A percentile compares a stretch with the other conserved stretches of the same genome.
These are phyloP conservation scores for Poronia punctata DNA, from an alignment of 495 filamentous ascomycete species.

Conservation along the genomic window DNA sequence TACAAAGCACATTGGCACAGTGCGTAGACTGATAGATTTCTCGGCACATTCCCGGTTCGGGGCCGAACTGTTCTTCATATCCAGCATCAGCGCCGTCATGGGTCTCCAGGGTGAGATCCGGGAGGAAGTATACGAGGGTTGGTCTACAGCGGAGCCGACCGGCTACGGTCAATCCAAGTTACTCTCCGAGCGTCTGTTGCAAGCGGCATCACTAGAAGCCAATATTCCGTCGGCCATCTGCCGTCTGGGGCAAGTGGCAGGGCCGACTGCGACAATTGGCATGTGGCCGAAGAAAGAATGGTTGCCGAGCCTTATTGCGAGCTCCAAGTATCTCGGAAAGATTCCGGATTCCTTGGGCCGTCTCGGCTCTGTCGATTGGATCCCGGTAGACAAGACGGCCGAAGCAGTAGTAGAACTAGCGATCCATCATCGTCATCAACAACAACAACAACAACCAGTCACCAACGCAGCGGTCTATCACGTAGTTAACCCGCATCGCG, in stretches of 20 bases:
- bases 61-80: conserved; percentile 34
- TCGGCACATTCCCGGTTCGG: conserved; percentile 16
- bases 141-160: conserved; percentile 10
- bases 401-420: conserved; percentile 24
- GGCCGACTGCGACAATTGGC: conserved; percentile 32
- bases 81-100: conserved; percentile 32
- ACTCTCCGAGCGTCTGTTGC: conserved; percentile 42
- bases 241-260: conserved; percentile 49
- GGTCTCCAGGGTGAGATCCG: no score
- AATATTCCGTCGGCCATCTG: conserved; percentile 33
- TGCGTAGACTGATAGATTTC: conserved; percentile 34
- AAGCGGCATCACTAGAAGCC: conserved; percentile 23
- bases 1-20: conserved; percentile 27
- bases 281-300: conserved; percentile 51
- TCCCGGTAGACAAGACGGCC: conserved; percentile 37
- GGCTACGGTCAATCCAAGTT: conserved; percentile 52
- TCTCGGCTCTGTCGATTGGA: conserved; percentile 43
- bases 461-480: no score
- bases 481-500: conserved; percentile 31
- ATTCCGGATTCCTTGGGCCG: conserved; percentile 32
- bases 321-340: conserved; percentile 30
- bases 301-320: conserved; percentile 44
- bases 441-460: conserved; percentile 19
- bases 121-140: conserved; percentile 6
- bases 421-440: background rate